Evolutionary conservation across 495 filamentous ascomycete species (phyloP).

Genomic region (Cetradonia linearis): DNA sequence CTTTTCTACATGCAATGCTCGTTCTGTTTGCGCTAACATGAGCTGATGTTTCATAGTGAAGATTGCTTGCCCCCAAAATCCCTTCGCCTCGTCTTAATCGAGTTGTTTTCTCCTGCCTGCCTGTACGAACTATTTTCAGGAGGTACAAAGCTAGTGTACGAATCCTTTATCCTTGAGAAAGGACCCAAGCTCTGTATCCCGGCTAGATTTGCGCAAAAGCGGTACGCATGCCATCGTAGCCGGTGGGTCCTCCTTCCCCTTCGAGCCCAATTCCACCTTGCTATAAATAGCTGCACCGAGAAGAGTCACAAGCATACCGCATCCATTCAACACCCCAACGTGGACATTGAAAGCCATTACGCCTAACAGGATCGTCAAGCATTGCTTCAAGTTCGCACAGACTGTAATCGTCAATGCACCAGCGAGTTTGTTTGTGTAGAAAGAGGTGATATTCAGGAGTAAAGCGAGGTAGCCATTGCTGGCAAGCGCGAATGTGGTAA

Average conservation of each 20-base stretch:
- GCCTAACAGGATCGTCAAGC: constrained; percentile 44
- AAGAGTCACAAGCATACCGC: constrained; percentile 18
- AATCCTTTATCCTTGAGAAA: background rate
- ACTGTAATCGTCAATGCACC: constrained; percentile 50
- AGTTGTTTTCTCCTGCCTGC: background rate
- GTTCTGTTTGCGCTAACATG: background rate
- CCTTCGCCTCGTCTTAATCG: background rate
- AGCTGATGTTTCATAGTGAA: background rate
- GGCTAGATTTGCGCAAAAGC: background rate
- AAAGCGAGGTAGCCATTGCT: constrained; percentile 45
- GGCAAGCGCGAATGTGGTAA: constrained; percentile 26
- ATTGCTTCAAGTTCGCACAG: constrained; percentile 49
- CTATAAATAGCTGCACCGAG: constrained; percentile 18
- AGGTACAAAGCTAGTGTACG: background rate
- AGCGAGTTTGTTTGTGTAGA: constrained; percentile 46
- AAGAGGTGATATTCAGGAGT: constrained; percentile 43
- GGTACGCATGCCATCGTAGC: constrained; percentile 9
- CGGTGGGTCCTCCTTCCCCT: constrained; percentile 8
- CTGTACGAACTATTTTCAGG: background rate
- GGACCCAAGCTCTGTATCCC: background rate
- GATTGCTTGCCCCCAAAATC: no score
- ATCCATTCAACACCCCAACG: constrained; percentile 35
- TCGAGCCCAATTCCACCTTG: constrained; percentile 20
- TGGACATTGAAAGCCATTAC: constrained; percentile 42
- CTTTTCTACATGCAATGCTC: background rate